These are phyloP conservation scores for Trichoderma sp. DNA, from an alignment of 2,329 filamentous ascomycete genomes.

Conservation along the genomic window DNA sequence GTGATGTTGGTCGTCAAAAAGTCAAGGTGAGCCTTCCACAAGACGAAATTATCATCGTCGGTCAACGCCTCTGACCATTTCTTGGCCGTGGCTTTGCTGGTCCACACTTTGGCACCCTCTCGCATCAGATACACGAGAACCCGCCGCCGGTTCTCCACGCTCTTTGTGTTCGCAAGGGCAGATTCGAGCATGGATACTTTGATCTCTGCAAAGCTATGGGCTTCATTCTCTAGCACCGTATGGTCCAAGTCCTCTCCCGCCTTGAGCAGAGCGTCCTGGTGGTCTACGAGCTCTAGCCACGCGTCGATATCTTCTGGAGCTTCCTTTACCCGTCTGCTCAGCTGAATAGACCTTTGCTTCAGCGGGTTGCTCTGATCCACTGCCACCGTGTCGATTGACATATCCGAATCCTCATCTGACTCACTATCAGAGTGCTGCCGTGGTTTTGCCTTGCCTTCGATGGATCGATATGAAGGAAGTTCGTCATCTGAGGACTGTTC, in stretches of 20 bases:
- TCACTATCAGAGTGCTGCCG: constrained; percentile 53
- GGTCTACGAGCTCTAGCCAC: constrained; percentile 78
- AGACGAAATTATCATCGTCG: constrained; percentile 46
- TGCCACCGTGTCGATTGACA: constrained; percentile 42
- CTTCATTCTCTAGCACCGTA: constrained; percentile 60
- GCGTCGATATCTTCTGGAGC: constrained; percentile 66
- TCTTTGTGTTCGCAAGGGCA: constrained; percentile 62
- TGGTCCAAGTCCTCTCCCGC: constrained; percentile 49
- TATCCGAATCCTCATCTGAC: constrained; percentile 52
- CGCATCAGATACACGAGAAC: constrained; percentile 71
- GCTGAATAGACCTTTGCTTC: constrained; percentile 58
- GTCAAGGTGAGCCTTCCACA: constrained; percentile 76
- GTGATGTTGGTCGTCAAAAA: constrained; percentile 70
- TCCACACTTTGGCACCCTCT: constrained; percentile 77
- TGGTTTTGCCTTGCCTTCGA: constrained; percentile 62
- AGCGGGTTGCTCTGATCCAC: constrained; percentile 48
- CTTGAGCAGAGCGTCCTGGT: constrained; percentile 71
- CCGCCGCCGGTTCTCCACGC: constrained; percentile 54
- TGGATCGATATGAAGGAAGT: constrained; percentile 64
- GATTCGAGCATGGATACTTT: constrained; percentile 79
- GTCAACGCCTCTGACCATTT: constrained; percentile 63
- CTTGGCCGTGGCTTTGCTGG: constrained; percentile 57
- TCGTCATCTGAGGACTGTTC: constrained; percentile 51
- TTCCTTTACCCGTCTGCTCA: constrained; percentile 66
- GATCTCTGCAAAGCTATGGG: constrained; percentile 72